Percentiles rank a stretch among this genome's conserved stretches.
Evolutionary conservation across 192 early-diverging fungal species (phyloP).

Genomic region (Bifiguratus adelaidae): DNA sequence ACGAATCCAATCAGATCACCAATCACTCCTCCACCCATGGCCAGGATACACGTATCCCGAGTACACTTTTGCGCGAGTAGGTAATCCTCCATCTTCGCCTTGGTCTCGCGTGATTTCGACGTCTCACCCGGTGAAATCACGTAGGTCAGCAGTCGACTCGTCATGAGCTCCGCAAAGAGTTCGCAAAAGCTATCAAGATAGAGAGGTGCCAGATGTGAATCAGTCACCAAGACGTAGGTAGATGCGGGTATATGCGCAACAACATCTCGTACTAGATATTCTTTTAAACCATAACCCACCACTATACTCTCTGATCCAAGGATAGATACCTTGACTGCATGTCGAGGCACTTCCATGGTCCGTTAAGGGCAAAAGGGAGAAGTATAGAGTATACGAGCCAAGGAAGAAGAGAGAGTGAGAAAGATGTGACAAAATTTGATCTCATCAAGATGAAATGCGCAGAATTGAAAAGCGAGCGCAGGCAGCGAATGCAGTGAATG

Average conservation of each 20-base stretch:
- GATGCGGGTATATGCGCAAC: conserved; percentile 59
- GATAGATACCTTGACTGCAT: conserved; percentile 69
- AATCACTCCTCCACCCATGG: conserved; percentile 94
- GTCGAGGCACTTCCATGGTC: too few relatives aligned
- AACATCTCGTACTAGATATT: conserved; percentile 65
- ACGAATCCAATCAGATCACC: conserved; percentile 94
- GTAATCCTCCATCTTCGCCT: conserved; percentile 87
- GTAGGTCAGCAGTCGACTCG: conserved; percentile 51
- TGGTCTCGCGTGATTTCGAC: conserved; percentile 79
- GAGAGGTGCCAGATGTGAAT: conserved; percentile 69
- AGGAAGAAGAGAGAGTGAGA: too few relatives aligned
- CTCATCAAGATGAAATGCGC: too few relatives aligned
- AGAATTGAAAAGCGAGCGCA: too few relatives aligned
- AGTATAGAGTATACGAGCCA: too few relatives aligned
- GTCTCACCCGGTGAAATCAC: conserved; percentile 83
- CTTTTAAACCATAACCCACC: conserved; percentile 71
- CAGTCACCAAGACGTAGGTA: conserved; percentile 83
- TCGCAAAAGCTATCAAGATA: conserved; percentile 54
- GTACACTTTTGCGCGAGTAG: conserved; percentile 76
- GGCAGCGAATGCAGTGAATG: too few relatives aligned
- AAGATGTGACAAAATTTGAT: too few relatives aligned
- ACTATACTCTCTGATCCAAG: conserved; percentile 84
- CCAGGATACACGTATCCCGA: conserved; percentile 85
- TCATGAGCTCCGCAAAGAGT: conserved; percentile 29
- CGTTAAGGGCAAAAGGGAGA: too few relatives aligned